Evolutionary conservation across 768 basidiomycete species (phyloP).

Genomic region (Collybia sordida): DNA sequence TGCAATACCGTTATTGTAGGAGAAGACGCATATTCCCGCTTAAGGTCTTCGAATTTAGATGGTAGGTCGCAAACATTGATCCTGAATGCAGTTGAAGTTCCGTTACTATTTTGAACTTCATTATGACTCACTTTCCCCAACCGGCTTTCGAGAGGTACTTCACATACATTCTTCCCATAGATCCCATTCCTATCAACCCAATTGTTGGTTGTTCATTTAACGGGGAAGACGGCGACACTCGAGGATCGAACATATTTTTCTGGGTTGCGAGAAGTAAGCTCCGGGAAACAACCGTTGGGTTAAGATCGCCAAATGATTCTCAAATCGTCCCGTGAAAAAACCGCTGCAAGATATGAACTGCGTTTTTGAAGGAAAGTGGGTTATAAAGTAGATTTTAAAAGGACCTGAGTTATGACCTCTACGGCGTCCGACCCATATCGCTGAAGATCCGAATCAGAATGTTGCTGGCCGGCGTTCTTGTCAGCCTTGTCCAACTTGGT

Average conservation of each 20-base stretch:
- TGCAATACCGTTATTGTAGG: constrained; percentile 62
- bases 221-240: constrained; percentile 30
- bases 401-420: too few relatives aligned
- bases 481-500: too few relatives aligned
- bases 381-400: too few relatives aligned
- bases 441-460: too few relatives aligned
- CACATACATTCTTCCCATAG: constrained; percentile 96
- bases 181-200: constrained; percentile 95
- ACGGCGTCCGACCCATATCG: too few relatives aligned
- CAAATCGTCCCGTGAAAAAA: too few relatives aligned
- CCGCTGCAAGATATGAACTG: too few relatives aligned
- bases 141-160: constrained; percentile 71
- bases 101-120: background rate
- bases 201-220: constrained; percentile 63
- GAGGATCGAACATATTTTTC: constrained; percentile 16
- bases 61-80: constrained; percentile 90
- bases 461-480: too few relatives aligned
- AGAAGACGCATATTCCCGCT: constrained; percentile 47
- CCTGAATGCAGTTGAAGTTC: constrained; percentile 36
- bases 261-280: too few relatives aligned
- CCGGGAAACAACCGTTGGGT: too few relatives aligned
- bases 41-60: constrained; percentile 64
- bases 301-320: too few relatives aligned
- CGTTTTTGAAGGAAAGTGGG: too few relatives aligned
- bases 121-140: constrained; percentile 67